Evolutionary conservation across 2,329 filamentous ascomycete species (phyloP).

Genomic region (Trichophyton verrucosum): DNA sequence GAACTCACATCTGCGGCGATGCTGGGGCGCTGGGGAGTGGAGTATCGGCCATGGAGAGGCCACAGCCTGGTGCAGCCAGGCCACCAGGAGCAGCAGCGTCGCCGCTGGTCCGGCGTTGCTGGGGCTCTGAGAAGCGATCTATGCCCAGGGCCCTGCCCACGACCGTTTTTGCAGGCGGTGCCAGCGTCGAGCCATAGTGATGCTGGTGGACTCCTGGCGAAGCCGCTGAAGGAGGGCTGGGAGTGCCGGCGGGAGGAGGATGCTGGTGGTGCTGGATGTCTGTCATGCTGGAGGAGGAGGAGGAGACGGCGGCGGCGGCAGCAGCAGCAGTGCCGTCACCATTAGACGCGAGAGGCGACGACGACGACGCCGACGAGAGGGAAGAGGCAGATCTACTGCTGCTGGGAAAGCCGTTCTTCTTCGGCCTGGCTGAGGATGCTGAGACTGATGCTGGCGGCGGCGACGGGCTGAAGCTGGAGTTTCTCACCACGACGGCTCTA

Average conservation of each 20-base stretch:
- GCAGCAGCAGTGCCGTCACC: not conserved
- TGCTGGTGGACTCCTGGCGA: slow-evolving; percentile 15
- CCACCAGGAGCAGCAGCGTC: not conserved
- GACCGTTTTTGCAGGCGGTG: slow-evolving; percentile 27
- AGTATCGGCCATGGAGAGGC: slow-evolving; percentile 48
- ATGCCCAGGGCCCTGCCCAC: slow-evolving; percentile 33
- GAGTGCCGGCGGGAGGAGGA: not conserved
- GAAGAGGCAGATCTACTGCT: not conserved
- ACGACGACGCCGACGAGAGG: not conserved
- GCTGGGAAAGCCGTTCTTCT: not conserved
- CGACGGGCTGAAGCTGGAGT: slow-evolving; percentile 16
- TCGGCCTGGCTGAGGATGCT: not conserved
- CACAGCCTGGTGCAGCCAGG: slow-evolving; percentile 33
- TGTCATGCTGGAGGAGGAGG: not conserved
- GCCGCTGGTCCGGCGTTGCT: slow-evolving; percentile 1
- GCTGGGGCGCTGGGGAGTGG: slow-evolving; percentile 49
- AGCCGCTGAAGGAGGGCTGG: not conserved
- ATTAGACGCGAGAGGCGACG: not conserved
- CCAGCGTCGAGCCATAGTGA: slow-evolving; percentile 20
- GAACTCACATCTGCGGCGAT: slow-evolving; percentile 49
- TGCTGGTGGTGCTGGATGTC: not conserved
- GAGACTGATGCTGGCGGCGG: slow-evolving; percentile 14
- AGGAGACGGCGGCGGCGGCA: not conserved
- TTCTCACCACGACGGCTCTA: slow-evolving; percentile 40
- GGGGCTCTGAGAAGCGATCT: slow-evolving; percentile 28